A percentile compares a stretch with the other conserved stretches of the same genome.
These are phyloP conservation scores for Globisporangium mamillatum DNA, from an alignment of 352 stramenopile genomes.

Conservation along the genomic window DNA sequence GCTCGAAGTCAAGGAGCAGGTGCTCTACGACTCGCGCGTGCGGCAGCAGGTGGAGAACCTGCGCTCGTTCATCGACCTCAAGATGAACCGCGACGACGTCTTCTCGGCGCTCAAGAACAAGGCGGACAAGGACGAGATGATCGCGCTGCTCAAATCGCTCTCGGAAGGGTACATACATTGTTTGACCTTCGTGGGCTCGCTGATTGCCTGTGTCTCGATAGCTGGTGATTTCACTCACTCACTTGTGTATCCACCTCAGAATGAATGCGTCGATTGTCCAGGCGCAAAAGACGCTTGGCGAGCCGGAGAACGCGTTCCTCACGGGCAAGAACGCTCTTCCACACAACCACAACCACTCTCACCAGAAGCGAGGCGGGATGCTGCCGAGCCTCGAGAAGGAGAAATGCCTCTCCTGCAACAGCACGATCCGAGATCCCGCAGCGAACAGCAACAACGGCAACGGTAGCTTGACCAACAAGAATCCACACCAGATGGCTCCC, in stretches of 20 bases:
- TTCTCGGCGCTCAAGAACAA: slow-evolving; percentile 83
- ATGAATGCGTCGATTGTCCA: slow-evolving; percentile 82
- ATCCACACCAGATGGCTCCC: slow-evolving; percentile 57
- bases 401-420: slow-evolving; percentile 78
- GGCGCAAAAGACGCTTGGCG: slow-evolving; percentile 55
- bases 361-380: slow-evolving; percentile 46
- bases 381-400: slow-evolving; percentile 79
- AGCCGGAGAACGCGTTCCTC: slow-evolving; percentile 70
- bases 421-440: slow-evolving; percentile 45
- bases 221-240: neutral
- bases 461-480: slow-evolving; percentile 52
- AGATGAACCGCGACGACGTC: slow-evolving; percentile 88
- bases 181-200: neutral
- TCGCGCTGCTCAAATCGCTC: slow-evolving; percentile 68
- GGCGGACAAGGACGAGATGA: slow-evolving; percentile 85
- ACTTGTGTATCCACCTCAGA: slow-evolving; percentile 19
- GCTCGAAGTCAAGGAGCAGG: slow-evolving; percentile 84
- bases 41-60: slow-evolving; percentile 85
- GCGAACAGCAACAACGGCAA: slow-evolving; percentile 2
- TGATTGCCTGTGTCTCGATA: slow-evolving; percentile 1
- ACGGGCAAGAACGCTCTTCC: slow-evolving; percentile 57
- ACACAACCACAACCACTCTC: neutral
- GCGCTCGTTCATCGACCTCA: slow-evolving; percentile 84
- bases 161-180: slow-evolving; percentile 40
- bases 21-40: slow-evolving; percentile 84